Conservation (phyloP, 2,329 filamentous ascomycete genomes). For the Colletotrichum tabaci region DNA sequence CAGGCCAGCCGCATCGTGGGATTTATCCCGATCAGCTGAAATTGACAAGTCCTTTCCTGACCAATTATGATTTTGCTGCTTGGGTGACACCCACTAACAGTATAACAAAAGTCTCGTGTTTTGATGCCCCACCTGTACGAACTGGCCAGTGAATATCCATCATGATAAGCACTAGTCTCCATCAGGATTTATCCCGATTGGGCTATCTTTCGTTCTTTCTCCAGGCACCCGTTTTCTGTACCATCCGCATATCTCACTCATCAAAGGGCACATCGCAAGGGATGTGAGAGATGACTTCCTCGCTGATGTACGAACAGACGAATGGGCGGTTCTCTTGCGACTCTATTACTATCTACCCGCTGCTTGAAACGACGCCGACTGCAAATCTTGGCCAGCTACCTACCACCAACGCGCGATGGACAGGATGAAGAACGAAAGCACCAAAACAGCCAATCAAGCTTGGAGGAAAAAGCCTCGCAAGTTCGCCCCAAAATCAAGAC, state of each 20-base stretch:
- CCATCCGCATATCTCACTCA: too few species aligned
- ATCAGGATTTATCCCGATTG: neutral
- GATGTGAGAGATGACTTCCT: neutral
- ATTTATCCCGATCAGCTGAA: too few species aligned
- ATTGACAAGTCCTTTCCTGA: too few species aligned
- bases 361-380: neutral
- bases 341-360: neutral
- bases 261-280: too few species aligned
- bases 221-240: too few species aligned
- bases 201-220: neutral
- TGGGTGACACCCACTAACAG: too few species aligned
- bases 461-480: slow-evolving; percentile 52
- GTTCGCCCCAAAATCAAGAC: slow-evolving; percentile 56
- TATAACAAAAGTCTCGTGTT: too few species aligned
- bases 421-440: neutral
- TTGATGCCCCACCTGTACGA: neutral
- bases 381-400: neutral
- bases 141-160: neutral
- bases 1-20: too few species aligned
- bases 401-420: neutral
- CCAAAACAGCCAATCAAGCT: neutral
- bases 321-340: neutral
- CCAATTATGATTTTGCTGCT: too few species aligned
- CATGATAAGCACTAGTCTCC: neutral
- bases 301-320: neutral